phyloP scores from a whole-genome alignment of 805 yeast genomes.

The Ogataea populi-albae region DNA sequence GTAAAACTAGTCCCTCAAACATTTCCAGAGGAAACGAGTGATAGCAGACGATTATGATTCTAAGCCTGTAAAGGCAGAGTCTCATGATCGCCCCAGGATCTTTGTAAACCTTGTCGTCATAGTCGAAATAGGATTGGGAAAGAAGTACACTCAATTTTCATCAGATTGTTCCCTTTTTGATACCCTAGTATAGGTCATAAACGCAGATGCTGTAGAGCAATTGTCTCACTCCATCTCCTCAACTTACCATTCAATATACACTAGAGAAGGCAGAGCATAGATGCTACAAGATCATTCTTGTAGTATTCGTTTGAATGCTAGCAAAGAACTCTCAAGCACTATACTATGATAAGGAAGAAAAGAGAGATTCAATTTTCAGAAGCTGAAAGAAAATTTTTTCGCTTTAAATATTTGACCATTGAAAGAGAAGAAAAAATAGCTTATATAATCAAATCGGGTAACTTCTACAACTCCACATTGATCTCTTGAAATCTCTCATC shows the following conservation, averaged over 20 bases:
- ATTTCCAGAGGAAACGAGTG: constrained; percentile 32
- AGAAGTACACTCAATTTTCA: constrained; percentile 62
- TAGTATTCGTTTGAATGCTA: too few relatives aligned
- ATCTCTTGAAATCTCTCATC: constrained; percentile 69
- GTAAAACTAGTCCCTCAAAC: constrained; percentile 60
- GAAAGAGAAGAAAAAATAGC: too few relatives aligned
- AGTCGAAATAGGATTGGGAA: constrained; percentile 91
- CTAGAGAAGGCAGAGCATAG: too few relatives aligned
- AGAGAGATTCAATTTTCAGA: not conserved
- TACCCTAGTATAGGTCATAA: too few relatives aligned
- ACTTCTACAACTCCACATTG: too few relatives aligned
- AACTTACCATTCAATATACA: too few relatives aligned
- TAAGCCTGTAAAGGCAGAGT: constrained; percentile 25
- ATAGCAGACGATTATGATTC: constrained; percentile 30
- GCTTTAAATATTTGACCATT: too few relatives aligned
- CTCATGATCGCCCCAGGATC: constrained; percentile 34
- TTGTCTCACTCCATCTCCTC: not conserved
- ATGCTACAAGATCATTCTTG: too few relatives aligned
- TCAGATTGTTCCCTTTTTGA: constrained; percentile 19
- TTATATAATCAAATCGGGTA: too few relatives aligned
- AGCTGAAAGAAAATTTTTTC: constrained; percentile 4
- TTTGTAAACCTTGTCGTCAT: constrained; percentile 82
- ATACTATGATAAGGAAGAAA: not conserved
- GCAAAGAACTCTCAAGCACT: not conserved
- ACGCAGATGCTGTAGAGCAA: not conserved